Evolutionary conservation across 1,284 basidiomycete species (phyloP), one percentile per base, ranked within the genome.

Genomic region (Naganishia sp.): DNA sequence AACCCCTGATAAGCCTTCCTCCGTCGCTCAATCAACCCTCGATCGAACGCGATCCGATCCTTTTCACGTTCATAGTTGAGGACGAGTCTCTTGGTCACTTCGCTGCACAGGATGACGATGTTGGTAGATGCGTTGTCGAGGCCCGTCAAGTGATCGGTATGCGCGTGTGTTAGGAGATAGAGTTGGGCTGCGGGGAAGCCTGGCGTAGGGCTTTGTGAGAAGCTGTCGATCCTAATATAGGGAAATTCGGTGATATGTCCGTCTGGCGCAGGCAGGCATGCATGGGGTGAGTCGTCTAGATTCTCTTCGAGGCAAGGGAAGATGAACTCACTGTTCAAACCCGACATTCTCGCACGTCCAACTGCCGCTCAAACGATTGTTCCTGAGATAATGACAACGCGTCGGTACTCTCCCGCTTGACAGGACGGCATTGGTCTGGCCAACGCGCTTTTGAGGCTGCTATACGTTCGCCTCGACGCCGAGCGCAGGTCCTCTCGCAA

Each of bases 51-150:
- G 41, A 54, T 63, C 32, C 66, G 39, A 84, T 81, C 88, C 17
- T 77, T 78, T 67, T 86, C 87, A 0, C 86, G 83, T 72, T 94
- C 90, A 69, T 90, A 86, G 54, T 84, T 82, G 23, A 93, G 77
- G 0, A 94, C 80, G 87, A 93, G 91, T 63, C 88, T 84, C 77
- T 92, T 93, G 13, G 91, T 86, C 75, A 92, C 90, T 11, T 80
- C 77, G 0, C 90, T 90, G 76, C 91, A 94, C 57, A 90, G 76
- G 13, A 94, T 84, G 2, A 80, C 82, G 15, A 77, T 76, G 0
- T 73, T 75, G 56, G 76, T 77, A 6, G 55, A 43, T 6, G 68
- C 35, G 31, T 71, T 62, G 6, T 67, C 63, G 11, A 79, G 69
- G 2, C 79, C 79, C 3, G 67, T 28, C 2, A 78, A 69, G 74